Conservation (phyloP, 805 yeast species). For the Maudiozyma serrabonitensis region DNA sequence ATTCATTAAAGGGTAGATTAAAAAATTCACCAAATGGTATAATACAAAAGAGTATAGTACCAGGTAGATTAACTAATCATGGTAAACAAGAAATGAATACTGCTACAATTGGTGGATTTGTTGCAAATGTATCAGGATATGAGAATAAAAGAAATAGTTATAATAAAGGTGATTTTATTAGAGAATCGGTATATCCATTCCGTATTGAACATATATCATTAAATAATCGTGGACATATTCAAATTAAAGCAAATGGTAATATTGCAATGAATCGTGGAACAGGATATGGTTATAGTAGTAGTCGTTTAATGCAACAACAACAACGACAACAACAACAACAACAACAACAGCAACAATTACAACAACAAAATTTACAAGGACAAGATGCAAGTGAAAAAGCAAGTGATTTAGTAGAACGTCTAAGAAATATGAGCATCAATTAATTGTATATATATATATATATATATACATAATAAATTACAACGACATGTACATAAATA, state of each 20-base stretch:
- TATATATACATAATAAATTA: not conserved
- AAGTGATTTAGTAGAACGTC: constrained; percentile 4
- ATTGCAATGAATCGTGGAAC: not conserved
- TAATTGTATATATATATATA: not conserved
- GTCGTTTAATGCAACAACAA: not conserved
- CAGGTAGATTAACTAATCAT: constrained; percentile 48
- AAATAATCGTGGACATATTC: constrained; percentile 29
- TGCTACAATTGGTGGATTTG: constrained; percentile 52
- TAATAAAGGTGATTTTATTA: constrained; percentile 32
- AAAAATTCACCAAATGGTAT: constrained; percentile 64
- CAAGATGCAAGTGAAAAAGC: constrained; percentile 5
- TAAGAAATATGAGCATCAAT: constrained; percentile 5
- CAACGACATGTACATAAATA: not conserved
- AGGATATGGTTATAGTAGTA: not conserved
- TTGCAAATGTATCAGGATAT: constrained; percentile 26
- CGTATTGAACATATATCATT: constrained; percentile 32
- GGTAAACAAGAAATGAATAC: constrained; percentile 17
- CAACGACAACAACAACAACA: not conserved
- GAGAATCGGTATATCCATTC: constrained; percentile 38
- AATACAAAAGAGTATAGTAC: constrained; percentile 42
- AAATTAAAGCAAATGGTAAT: constrained; percentile 14
- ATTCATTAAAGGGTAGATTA: constrained; percentile 58
- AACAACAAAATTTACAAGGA: not conserved
- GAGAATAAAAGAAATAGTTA: constrained; percentile 29
- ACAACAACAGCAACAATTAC: not conserved